Evolutionary conservation across 768 basidiomycete genomes (phyloP), one percentile per base, ranked within the genome.

Genomic region (Psilocybe sp.): DNA sequence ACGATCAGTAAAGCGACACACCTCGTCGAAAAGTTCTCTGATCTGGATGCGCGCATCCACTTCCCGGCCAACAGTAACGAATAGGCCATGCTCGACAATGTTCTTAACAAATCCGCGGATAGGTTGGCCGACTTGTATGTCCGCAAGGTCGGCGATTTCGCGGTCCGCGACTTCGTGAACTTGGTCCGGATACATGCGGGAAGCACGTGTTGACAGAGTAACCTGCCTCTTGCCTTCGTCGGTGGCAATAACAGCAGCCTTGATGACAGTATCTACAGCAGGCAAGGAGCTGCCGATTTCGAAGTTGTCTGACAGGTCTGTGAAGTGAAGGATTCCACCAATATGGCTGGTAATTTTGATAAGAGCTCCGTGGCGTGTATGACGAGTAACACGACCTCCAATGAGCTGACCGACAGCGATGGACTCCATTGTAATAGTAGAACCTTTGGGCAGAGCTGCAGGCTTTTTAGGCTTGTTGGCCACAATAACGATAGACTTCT

Each of bases 11-110:
- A 28, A 28, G 23, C 23, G 31, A 61, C 73, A 39, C 40, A 80
- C 80, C 51, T 94, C 92, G 60, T 97, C 91, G 63, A 96, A 97
- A 4, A 96, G 78, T 68, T 97, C 92, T 61, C 79, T 84, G 63
- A 98, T 98, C 69, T 96, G 92, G 20, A 99, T 85, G 14, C 95
- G 84, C 49, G 89, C 94, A 61, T 94, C 92, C 20, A 97, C 73
- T n/a, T 78, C 78, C 28, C 86, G 79, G 9, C 91, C 92, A 33
- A 99, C 69, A 20, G 81, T 81, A 3, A 99, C 92, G 58, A 97
- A 98, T 15, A 99, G 61, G 13, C 96, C 96, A 62, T 89, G 85
- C 40, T 92, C 87, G 14, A 82, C 79, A 31, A 98, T 75, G 59
- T 82, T 90, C 71, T 92, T 97, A 62, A 98, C 79, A 62, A 96